Conservation (phyloP, 805 yeast genomes). For the Tetrapisispora pingtungensis region DNA sequence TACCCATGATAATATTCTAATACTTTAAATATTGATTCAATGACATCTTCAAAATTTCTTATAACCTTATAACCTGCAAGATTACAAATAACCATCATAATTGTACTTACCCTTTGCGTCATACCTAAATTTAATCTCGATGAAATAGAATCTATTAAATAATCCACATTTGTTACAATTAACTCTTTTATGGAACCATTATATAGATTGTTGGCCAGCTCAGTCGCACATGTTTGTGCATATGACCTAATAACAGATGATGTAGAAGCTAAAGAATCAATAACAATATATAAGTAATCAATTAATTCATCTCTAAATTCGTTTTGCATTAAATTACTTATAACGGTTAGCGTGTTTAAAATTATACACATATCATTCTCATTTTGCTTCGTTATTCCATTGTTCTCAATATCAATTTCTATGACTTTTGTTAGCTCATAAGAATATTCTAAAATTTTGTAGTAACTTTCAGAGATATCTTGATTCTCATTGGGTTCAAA, state of each 20-base stretch:
- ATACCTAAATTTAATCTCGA: slow-evolving; percentile 56
- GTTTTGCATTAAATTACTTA: slow-evolving; percentile 15
- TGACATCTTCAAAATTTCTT: slow-evolving; percentile 58
- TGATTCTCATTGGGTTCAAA: slow-evolving; percentile 3
- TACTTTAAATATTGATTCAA: slow-evolving; percentile 63
- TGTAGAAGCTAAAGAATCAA: slow-evolving; percentile 59
- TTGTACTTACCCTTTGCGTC: slow-evolving; percentile 63
- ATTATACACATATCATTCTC: slow-evolving; percentile 17
- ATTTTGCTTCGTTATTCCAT: slow-evolving; percentile 10
- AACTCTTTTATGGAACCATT: slow-evolving; percentile 46
- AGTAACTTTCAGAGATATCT: slow-evolving; percentile 17
- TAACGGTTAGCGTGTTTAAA: slow-evolving; percentile 12
- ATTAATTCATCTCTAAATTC: slow-evolving; percentile 49
- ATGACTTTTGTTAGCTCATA: slow-evolving; percentile 34
- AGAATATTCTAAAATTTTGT: slow-evolving; percentile 31
- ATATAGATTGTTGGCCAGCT: slow-evolving; percentile 44
- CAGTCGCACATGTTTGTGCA: slow-evolving; percentile 43
- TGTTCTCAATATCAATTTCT: slow-evolving; percentile 13
- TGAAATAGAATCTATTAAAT: slow-evolving; percentile 71
- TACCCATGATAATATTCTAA: slow-evolving; percentile 84
- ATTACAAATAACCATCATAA: slow-evolving; percentile 57
- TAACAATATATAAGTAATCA: slow-evolving; percentile 61
- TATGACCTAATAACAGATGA: slow-evolving; percentile 36
- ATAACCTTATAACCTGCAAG: slow-evolving; percentile 61
- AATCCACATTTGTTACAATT: slow-evolving; percentile 63